Evolutionary conservation across 306 rosid genomes (phyloP).

Genomic region (Oemleria cerasiformis): DNA sequence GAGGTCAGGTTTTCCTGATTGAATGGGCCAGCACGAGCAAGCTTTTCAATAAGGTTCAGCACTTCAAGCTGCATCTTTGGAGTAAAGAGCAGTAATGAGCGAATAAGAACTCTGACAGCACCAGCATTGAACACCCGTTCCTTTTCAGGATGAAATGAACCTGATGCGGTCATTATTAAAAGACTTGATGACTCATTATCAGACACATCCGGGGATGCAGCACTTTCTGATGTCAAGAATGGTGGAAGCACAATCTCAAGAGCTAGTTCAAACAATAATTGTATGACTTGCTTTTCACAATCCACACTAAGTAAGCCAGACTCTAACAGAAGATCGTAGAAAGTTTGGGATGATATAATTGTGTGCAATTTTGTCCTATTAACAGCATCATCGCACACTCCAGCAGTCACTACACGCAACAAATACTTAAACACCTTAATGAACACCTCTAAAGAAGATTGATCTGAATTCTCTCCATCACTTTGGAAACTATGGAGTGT

Average conservation of each 20-base stretch:
- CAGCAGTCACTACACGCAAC: constrained; percentile 82
- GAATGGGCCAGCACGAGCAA: constrained; percentile 79
- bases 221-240: constrained; percentile 60
- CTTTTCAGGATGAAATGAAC: constrained; percentile 70
- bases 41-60: constrained; percentile 66
- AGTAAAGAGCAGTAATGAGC: constrained; percentile 73
- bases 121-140: constrained; percentile 85
- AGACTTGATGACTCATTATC: constrained; percentile 49
- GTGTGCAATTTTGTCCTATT: constrained; percentile 79
- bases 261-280: constrained; percentile 85
- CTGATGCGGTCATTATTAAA: constrained; percentile 66
- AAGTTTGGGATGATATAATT: constrained; percentile 81
- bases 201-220: constrained; percentile 36
- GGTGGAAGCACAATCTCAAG: constrained; percentile 91
- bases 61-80: constrained; percentile 88
- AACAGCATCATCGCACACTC: constrained; percentile 69
- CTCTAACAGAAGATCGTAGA: constrained; percentile 83
- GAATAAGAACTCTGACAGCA: constrained; percentile 76
- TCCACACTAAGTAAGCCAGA: constrained; percentile 91
- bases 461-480: constrained; percentile 51
- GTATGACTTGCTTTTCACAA: constrained; percentile 88
- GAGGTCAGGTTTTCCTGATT: constrained; percentile 93
- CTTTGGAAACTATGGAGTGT: constrained; percentile 93
- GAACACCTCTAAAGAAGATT: constrained; percentile 50
- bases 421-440: constrained; percentile 64